These are phyloP conservation scores for Kernera saxatilis DNA, from an alignment of 345 rosid genomes.

Conservation along the genomic window DNA sequence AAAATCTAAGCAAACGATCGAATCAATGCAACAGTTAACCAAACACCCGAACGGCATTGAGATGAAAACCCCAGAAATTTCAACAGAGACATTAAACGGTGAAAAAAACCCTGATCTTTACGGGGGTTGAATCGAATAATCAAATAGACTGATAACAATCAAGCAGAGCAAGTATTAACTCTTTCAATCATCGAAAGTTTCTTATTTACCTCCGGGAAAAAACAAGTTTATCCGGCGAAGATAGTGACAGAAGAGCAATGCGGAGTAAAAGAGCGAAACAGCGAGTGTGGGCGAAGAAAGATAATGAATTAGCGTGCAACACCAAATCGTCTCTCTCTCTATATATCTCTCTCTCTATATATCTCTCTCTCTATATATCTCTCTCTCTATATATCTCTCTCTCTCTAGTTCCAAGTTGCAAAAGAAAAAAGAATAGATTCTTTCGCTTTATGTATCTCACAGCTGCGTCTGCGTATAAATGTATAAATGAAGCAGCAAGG, in stretches of 20 bases:
- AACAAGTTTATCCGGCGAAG: background rate
- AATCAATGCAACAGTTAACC: conserved; percentile 49
- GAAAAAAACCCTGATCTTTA: background rate
- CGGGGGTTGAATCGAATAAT: background rate
- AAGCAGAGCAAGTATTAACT: background rate
- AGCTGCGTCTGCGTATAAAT: conserved; percentile 8
- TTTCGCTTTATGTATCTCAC: background rate
- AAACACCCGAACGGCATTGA: conserved; percentile 6
- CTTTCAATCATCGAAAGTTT: background rate
- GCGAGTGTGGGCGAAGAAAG: conserved; percentile 6
- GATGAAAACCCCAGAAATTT: background rate
- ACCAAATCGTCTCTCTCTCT: conserved; percentile 1
- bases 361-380: background rate
- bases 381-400: background rate
- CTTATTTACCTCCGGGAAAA: background rate
- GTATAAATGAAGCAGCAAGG: background rate
- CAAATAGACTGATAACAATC: background rate
- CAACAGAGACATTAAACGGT: background rate
- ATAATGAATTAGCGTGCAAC: background rate
- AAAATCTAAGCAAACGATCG: background rate
- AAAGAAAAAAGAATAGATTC: conserved; percentile 12
- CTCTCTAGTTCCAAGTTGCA: background rate
- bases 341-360: background rate
- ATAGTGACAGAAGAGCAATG: conserved; percentile 10
- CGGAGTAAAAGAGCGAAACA: background rate